Evolutionary conservation across 2,329 filamentous ascomycete species (phyloP).

Genomic region (Chaetomiaceae sp.): DNA sequence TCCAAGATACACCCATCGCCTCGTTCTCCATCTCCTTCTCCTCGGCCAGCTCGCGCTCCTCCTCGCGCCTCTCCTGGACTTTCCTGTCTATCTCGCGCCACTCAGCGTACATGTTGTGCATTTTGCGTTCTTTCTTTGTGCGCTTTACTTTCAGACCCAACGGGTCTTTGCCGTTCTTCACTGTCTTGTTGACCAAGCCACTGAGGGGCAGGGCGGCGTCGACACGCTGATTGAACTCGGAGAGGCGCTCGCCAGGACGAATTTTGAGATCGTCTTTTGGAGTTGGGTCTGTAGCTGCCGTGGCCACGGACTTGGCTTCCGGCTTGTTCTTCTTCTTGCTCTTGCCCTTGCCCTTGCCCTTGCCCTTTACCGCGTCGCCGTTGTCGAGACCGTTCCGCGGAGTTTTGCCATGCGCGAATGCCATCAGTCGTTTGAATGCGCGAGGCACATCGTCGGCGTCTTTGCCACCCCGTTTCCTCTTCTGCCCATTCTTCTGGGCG

Average conservation of each 20-base stretch:
- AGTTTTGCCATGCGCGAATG: conserved; percentile 60
- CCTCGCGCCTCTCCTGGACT: conserved; percentile 59
- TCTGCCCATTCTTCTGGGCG: conserved; percentile 35
- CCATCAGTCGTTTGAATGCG: conserved; percentile 82
- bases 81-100: conserved; percentile 65
- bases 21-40: conserved; percentile 56
- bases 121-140: conserved; percentile 80
- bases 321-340: conserved; percentile 29
- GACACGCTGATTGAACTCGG: conserved; percentile 80
- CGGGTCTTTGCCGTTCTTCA: conserved; percentile 58
- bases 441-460: conserved; percentile 75
- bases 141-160: conserved; percentile 62
- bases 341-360: conserved; percentile 30
- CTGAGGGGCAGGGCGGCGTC: conserved; percentile 77
- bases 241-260: conserved; percentile 74
- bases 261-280: conserved; percentile 44
- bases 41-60: conserved; percentile 61
- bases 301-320: conserved; percentile 8
- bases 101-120: conserved; percentile 76
- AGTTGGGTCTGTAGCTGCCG: conserved; percentile 7
- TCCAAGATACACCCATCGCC: conserved; percentile 45
- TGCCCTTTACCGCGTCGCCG: conserved; percentile 48
- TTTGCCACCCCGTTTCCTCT: conserved; percentile 43
- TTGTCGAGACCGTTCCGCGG: conserved; percentile 66
- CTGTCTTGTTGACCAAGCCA: conserved; percentile 61